Evolutionary conservation across 1,284 basidiomycete species (phyloP), one percentile per base, ranked within the genome.

Genomic region (Ceratobasidium sp.): DNA sequence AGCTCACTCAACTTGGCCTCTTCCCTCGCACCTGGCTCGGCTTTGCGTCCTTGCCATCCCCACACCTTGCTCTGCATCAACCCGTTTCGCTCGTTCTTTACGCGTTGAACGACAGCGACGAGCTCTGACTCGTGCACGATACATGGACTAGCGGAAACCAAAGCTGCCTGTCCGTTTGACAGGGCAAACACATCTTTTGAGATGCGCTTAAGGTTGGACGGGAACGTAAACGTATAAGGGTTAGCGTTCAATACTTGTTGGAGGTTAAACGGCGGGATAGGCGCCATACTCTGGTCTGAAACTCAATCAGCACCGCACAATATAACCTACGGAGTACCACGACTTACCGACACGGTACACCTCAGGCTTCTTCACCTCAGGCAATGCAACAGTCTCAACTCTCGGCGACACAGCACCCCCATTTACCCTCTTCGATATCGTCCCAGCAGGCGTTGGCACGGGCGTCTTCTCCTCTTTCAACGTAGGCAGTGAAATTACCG

Each of bases 101-200:
- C 88, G 6, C 94, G 89, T 82, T 94, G 89, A 13, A 95, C 87
- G 68, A 95, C 86, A 0, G 89, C 90, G 26, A 94, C 85, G 6
- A 91, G 85, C 82, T 95, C 94, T 0, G 87, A 86, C 73, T 95
- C 93, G 82, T 95, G 92, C 83, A 95, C 93, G 20, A 93, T 83
- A 79, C 89, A 86, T 5, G 83, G 81, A 71, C 90, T 86, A 15
- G 83, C 84, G 51, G 83, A 83, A 40, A 93, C 80, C 1, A 87
- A 80, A 0, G 85, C 87, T 2, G 89, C 88, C 7, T 86, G 87
- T 69, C 84, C 87, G 9, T 90, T 91, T 0, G 86, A 84, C 72
- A 95, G 86, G 10, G 86, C 84, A 83, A 94, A 85, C 0, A 93
- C 88, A 49, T 95, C 93, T 3, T 93, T 89, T 20, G 93, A 94